A percentile compares a stretch with the other conserved stretches of the same genome.
Conservation (phyloP, 208 protist genomes). For the Crithidia acanthocephali region DNA sequence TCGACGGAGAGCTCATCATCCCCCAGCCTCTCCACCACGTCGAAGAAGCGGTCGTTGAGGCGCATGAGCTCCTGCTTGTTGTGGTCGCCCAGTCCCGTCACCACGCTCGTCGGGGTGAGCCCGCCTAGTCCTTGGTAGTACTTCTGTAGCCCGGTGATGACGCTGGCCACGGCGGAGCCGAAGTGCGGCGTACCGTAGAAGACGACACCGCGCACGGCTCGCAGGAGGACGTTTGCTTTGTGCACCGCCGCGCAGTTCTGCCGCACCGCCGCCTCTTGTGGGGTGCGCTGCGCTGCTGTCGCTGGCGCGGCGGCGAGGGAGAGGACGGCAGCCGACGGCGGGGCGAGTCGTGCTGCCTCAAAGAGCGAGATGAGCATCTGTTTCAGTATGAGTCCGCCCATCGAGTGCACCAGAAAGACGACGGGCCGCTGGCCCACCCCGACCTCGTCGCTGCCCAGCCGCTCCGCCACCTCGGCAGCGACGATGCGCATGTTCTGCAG, state of each 20-base stretch:
- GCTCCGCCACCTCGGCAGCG: constrained; percentile 50
- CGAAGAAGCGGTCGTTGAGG: constrained; percentile 62
- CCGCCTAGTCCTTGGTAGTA: constrained; percentile 66
- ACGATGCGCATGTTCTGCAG: constrained; percentile 47
- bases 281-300: not conserved
- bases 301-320: not conserved
- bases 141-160: constrained; percentile 55
- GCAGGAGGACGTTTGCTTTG: constrained; percentile 35
- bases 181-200: constrained; percentile 83
- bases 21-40: constrained; percentile 45
- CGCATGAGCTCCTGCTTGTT: constrained; percentile 44
- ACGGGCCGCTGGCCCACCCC: constrained; percentile 56
- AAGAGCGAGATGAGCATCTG: constrained; percentile 58
- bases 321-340: constrained; percentile 2
- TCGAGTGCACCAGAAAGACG: constrained; percentile 70
- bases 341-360: constrained; percentile 20
- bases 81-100: constrained; percentile 66
- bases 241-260: constrained; percentile 8
- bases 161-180: constrained; percentile 60
- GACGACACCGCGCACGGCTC: constrained; percentile 56
- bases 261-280: not conserved
- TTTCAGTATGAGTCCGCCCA: constrained; percentile 72
- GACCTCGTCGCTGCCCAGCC: constrained; percentile 41
- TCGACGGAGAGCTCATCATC: constrained; percentile 18
- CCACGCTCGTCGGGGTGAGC: constrained; percentile 53